phyloP scores from a whole-genome alignment of 192 early-diverging fungal genomes.

The Phycomyces nitens region DNA sequence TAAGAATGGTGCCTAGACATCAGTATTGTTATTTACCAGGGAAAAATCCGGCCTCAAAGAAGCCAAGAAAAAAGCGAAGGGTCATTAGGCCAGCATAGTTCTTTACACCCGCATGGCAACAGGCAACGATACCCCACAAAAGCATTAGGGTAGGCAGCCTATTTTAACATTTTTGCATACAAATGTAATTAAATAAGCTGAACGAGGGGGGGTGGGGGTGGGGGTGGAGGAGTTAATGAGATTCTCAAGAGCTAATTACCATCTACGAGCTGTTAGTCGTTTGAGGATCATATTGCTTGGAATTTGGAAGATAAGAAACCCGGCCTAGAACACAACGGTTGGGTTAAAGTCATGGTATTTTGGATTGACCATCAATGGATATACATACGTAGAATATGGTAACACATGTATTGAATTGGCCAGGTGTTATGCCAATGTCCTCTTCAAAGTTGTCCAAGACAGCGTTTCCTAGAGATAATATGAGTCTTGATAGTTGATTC shows the following conservation, averaged over 20 bases:
- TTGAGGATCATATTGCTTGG: conserved; percentile 34
- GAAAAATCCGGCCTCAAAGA: conserved; percentile 33
- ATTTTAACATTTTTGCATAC: neutral
- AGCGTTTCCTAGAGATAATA: conserved; percentile 24
- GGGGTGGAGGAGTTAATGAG: too few relatives aligned
- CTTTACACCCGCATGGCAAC: conserved; percentile 21
- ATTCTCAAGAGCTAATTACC: too few relatives aligned
- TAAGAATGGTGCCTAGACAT: neutral
- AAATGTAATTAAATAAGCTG: neutral
- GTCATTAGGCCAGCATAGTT: conserved; percentile 20
- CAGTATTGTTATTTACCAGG: neutral
- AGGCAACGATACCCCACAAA: conserved; percentile 25
- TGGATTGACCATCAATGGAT: neutral
- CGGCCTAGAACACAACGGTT: conserved; percentile 4
- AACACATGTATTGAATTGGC: conserved; percentile 32
- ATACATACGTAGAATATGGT: conserved; percentile 31
- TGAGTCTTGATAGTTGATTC: too few relatives aligned
- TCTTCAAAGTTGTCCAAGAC: conserved; percentile 35
- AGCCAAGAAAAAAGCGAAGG: conserved; percentile 26
- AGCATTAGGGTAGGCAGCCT: conserved; percentile 33
- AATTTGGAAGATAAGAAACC: conserved; percentile 33
- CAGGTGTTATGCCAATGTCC: conserved; percentile 26
- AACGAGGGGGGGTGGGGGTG: too few relatives aligned
- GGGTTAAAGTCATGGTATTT: neutral
- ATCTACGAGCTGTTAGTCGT: conserved; percentile 21